Evolutionary conservation across 352 stramenopile genomes (phyloP), one percentile per base, ranked within the genome.

Genomic region (Phytophthora agathidicida): DNA sequence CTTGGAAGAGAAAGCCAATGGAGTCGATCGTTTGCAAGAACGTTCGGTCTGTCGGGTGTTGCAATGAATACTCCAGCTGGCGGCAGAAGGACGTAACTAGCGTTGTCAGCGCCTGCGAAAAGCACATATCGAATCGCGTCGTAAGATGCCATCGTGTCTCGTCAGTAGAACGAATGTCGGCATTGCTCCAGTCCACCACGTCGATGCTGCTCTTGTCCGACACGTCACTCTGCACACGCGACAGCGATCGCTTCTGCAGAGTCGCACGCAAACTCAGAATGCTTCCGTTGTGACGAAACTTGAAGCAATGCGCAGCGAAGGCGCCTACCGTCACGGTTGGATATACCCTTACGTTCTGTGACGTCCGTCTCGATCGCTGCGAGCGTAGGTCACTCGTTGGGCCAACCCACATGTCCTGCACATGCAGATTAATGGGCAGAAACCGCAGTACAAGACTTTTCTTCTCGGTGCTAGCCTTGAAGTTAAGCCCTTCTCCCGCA

Each of bases 381-480:
- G 85, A 90, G 14, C 83, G 75, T 42, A 94, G 57, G 16, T 91
- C 77, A 2, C 76, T 49, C 2, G 74, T 88, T 5, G 80, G 84
- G 1, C 85, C 85, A 2, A 94, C 83, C 82, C 83, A 94, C 77
- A 94, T 87, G 16, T 94, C 85, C 65, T 94, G 85, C 13, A 94
- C 79, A 26, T 94, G 85, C 64, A 94, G 36, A 39, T 94, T 94
- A 48, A 91, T 87, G 9, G 85, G 83, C 17, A 94, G 43, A 50
- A 94, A 93, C 5, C 85, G 81, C 37, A 94, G 55, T 3, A 77
- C 60, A 1, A 85, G 47, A 13, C 79, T 91, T 51, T 93, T 93
- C 68, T 94, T 94, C 52, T 93, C 83, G 0, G 81, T 91, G 60
- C 85, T 94, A 2, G 82, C 60, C 61, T 94, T 94, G 59, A 91